Evolutionary conservation across 2,329 filamentous ascomycete genomes (phyloP).

Genomic region (Fusarium sp.): DNA sequence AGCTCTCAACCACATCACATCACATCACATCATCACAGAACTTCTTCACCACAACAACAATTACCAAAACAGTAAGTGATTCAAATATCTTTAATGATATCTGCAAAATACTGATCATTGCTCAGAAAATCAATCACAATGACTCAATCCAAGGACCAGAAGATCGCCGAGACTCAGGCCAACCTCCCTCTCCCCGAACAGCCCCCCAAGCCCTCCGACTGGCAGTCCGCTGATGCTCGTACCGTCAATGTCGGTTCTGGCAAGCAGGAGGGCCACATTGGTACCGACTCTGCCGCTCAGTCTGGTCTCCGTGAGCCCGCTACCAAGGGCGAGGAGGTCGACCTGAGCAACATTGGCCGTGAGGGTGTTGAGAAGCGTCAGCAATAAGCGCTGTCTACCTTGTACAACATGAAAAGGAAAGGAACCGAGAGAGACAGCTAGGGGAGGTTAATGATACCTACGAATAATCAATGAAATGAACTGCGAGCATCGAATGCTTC

Average conservation of each 20-base stretch:
- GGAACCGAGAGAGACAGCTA: not conserved
- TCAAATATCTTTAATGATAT: not conserved
- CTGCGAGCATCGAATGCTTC: slow-evolving; percentile 1
- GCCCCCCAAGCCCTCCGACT: slow-evolving; percentile 81
- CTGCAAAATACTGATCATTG: not conserved
- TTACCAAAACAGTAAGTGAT: slow-evolving; percentile 12
- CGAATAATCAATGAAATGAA: slow-evolving; percentile 26
- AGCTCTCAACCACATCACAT: not conserved
- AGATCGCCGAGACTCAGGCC: slow-evolving; percentile 75
- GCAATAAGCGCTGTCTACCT: slow-evolving; percentile 10
- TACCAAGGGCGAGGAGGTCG: slow-evolving; percentile 66
- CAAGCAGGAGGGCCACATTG: slow-evolving; percentile 63
- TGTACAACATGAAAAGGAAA: slow-evolving; percentile 2
- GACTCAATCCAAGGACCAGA: slow-evolving; percentile 68
- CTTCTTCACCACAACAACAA: slow-evolving; percentile 16
- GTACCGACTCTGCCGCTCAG: slow-evolving; percentile 61
- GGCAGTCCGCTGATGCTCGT: slow-evolving; percentile 76
- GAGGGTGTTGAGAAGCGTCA: slow-evolving; percentile 58
- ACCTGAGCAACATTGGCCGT: slow-evolving; percentile 72
- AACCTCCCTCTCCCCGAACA: slow-evolving; percentile 85
- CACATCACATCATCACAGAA: slow-evolving; percentile 2
- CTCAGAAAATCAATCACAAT: slow-evolving; percentile 47
- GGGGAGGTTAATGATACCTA: slow-evolving; percentile 29
- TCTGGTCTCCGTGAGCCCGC: slow-evolving; percentile 70
- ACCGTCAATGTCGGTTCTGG: slow-evolving; percentile 79